Evolutionary conservation across 768 basidiomycete species (phyloP).

Genomic region (Hortiboletus campestris): DNA sequence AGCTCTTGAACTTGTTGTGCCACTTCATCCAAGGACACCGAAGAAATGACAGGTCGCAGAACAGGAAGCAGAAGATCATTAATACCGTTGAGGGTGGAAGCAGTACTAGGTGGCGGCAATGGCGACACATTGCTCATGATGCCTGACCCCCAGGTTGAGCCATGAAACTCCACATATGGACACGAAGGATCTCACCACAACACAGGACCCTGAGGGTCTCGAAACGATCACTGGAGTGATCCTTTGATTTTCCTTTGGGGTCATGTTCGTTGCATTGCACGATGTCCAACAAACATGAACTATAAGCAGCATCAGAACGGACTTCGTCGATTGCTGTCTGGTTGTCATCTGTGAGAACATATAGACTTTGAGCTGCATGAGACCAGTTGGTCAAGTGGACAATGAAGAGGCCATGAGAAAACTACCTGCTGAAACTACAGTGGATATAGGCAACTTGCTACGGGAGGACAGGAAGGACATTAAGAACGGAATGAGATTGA

Average conservation of each 20-base stretch:
- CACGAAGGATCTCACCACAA: constrained; percentile 50
- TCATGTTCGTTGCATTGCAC: constrained; percentile 38
- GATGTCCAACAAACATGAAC: constrained; percentile 64
- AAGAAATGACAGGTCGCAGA: constrained; percentile 62
- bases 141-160: constrained; percentile 40
- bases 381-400: background rate
- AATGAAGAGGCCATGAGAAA: constrained; percentile 8
- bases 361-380: constrained; percentile 78
- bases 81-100: constrained; percentile 65
- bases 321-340: constrained; percentile 67
- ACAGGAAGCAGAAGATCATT: constrained; percentile 70
- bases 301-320: constrained; percentile 56
- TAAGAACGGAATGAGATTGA: constrained; percentile 76
- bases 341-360: constrained; percentile 92
- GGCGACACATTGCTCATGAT: constrained; percentile 77
- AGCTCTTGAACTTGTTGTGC: constrained; percentile 52
- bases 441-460: constrained; percentile 62
- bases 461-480: constrained; percentile 84
- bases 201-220: constrained; percentile 63
- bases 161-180: background rate
- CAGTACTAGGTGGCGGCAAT: constrained; percentile 63
- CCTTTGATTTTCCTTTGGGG: constrained; percentile 40
- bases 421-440: constrained; percentile 78
- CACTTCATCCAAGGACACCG: constrained; percentile 51
- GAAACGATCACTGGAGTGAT: constrained; percentile 45